Conservation (phyloP, 202 grass and related monocot species). For the Hordeum pubiflorum region DNA sequence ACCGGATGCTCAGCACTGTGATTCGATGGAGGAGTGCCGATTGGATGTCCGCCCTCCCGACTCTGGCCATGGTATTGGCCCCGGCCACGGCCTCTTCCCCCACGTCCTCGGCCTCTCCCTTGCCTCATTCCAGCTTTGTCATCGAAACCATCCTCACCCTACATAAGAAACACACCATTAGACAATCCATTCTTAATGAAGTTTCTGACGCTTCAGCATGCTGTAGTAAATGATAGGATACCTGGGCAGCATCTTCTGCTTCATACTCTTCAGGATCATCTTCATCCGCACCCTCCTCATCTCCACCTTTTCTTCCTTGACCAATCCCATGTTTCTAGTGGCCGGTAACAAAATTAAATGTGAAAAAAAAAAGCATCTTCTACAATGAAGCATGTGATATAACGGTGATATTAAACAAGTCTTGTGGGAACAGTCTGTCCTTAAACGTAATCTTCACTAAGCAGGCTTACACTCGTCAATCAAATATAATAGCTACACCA, state of each 20-base stretch:
- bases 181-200: not conserved
- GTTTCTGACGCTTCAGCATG: not conserved
- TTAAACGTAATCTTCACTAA: not conserved
- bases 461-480: not conserved
- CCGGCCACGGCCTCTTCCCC: slow-evolving; percentile 39
- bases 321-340: slow-evolving; percentile 47
- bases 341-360: not conserved
- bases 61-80: slow-evolving; percentile 35
- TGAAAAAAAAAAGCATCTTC: not conserved
- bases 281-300: slow-evolving; percentile 46
- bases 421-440: not conserved
- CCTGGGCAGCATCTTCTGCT: slow-evolving; percentile 32
- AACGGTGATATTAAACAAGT: not conserved
- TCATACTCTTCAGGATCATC: slow-evolving; percentile 45
- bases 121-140: slow-evolving; percentile 40
- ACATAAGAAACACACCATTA: not conserved
- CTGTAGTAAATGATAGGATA: slow-evolving; percentile 16
- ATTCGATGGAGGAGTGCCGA: slow-evolving; percentile 43
- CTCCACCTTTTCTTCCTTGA: slow-evolving; percentile 43
- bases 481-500: not conserved
- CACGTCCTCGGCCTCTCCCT: slow-evolving; percentile 44
- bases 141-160: slow-evolving; percentile 44
- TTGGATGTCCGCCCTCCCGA: slow-evolving; percentile 24
- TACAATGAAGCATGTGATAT: not conserved
- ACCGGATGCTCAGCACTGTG: slow-evolving; percentile 38